Evolutionary conservation across 306 rosid species (phyloP).

Genomic region (Lupinus albus): DNA sequence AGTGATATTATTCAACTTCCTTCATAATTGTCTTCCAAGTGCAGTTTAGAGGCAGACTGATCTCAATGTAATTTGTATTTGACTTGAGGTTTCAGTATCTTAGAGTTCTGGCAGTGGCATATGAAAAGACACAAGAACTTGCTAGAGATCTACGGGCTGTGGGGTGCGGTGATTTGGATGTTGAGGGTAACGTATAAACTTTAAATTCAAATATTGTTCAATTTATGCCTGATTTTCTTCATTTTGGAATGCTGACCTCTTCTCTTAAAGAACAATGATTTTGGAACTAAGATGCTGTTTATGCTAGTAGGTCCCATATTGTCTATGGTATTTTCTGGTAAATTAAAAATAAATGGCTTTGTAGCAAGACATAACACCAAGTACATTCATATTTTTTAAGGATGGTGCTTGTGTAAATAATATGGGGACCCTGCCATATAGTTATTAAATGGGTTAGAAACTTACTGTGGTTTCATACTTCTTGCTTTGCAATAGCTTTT

Average conservation of each 20-base stretch:
- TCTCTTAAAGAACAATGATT: slow-evolving; percentile 33
- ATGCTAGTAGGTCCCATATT: slow-evolving; percentile 19
- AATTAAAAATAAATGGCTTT: slow-evolving; percentile 11
- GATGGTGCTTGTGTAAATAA: slow-evolving; percentile 31
- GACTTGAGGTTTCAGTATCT: slow-evolving; percentile 78
- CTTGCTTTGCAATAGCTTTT: slow-evolving; percentile 28
- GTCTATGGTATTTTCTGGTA: slow-evolving; percentile 28
- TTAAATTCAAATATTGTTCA: slow-evolving; percentile 12
- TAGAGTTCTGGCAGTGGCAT: slow-evolving; percentile 97
- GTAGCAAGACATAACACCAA: slow-evolving; percentile 13
- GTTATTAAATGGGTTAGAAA: slow-evolving; percentile 3
- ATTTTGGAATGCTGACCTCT: slow-evolving; percentile 4
- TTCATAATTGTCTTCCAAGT: slow-evolving; percentile 28
- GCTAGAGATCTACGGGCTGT: slow-evolving; percentile 86
- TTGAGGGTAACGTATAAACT: slow-evolving; percentile 71
- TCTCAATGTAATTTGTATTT: slow-evolving; percentile 44
- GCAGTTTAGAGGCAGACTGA: slow-evolving; percentile 33
- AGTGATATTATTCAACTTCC: slow-evolving; percentile 47
- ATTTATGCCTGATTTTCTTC: slow-evolving; percentile 32
- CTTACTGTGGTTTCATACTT: slow-evolving; percentile 2
- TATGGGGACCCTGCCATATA: slow-evolving; percentile 15
- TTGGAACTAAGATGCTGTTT: slow-evolving; percentile 27
- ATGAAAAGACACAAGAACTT: slow-evolving; percentile 96
- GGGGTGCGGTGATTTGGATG: slow-evolving; percentile 99
- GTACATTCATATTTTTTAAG: slow-evolving; percentile 25